Percentiles rank a stretch among this genome's conserved stretches.
These are phyloP conservation scores for Malassezia japonica DNA, from an alignment of 1,284 basidiomycete species.

Conservation along the genomic window DNA sequence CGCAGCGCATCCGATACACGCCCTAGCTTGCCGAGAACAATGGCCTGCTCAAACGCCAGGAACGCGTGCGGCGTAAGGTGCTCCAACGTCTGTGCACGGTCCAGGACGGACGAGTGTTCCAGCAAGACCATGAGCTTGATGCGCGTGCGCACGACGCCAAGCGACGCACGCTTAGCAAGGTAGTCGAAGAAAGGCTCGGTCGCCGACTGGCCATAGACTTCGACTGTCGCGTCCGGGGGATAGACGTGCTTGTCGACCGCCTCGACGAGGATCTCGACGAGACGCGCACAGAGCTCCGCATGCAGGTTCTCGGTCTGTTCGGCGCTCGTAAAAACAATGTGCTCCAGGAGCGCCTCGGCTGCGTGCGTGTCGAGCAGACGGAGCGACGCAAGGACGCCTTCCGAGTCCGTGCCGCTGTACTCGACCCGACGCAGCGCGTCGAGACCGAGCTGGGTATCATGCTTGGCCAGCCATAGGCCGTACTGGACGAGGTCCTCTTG, in stretches of 20 bases:
- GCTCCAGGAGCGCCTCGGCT: slow-evolving; percentile 35
- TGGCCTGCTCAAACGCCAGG: slow-evolving; percentile 27
- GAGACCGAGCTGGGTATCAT: slow-evolving; percentile 28
- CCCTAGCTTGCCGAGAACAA: slow-evolving; percentile 29
- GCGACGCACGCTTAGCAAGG: not conserved
- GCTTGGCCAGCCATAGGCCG: slow-evolving; percentile 32
- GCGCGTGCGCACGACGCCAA: slow-evolving; percentile 9
- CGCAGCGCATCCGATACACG: slow-evolving; percentile 27
- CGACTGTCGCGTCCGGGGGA: not conserved
- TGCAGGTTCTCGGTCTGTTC: slow-evolving; percentile 28
- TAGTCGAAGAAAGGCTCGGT: not conserved
- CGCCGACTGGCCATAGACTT: not conserved
- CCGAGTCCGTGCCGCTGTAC: not conserved
- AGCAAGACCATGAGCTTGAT: slow-evolving; percentile 34
- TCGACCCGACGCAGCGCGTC: not conserved
- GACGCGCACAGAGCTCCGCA: slow-evolving; percentile 15
- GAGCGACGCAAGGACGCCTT: slow-evolving; percentile 20
- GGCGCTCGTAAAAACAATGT: slow-evolving; percentile 23
- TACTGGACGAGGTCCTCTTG: slow-evolving; percentile 14
- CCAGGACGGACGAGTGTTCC: slow-evolving; percentile 27
- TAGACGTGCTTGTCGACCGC: not conserved
- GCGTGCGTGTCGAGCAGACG: slow-evolving; percentile 24
- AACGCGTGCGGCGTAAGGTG: slow-evolving; percentile 11
- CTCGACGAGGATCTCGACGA: not conserved
- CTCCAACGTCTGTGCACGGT: slow-evolving; percentile 14